Base-by-base conservation (phyloP, 306 rosid genomes). In the Pterocarpus macrocarpus region DNA sequence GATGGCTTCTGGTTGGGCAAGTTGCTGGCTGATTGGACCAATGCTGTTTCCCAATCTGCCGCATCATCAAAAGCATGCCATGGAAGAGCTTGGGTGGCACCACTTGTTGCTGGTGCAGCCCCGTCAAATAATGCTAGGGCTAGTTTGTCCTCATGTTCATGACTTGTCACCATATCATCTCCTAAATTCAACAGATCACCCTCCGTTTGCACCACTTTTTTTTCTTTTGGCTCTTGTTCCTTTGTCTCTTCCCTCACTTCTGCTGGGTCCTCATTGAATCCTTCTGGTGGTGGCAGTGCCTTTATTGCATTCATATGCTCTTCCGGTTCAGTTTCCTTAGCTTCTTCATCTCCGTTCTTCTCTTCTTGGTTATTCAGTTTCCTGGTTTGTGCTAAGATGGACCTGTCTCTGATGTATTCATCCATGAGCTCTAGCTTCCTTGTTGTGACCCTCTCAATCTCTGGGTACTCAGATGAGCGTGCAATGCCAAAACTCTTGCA, bases 71-170 rank as follows among this genome's bases (percentile, higher is more conserved):
- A 93, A 5, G 90, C 89, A 55, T 88, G 83, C 98, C 99, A 96
- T 38, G 87, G 82, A 64, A 81, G 92, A 16, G 88, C 81, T 17
- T 76, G 62, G 0, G 83, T 75, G 3, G 73, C 35, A n/a, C 34
- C 30, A 13, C 34, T 71, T 1, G 67, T 50, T 38, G 71, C 14
- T 7, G 79, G 30, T 55, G 64, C 88, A 7, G 10, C 44, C 0
- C 93, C 89, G 22, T 96, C 89, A 69, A 96, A 96, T 34, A 96
- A 84, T 33, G 97, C 99, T 43, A 92, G 72, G n/a, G 94, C 98
- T 73, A 96, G 52, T 41, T 77, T 84, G 58, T 88, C 82, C 1
- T 63, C 94, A 8, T 87, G 71, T 8, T 84, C 84, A 67, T 87
- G 85, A 43, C 68, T 74, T 1, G 69, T 68, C 11, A 15, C 35